Evolutionary conservation across 129 eudicot genomes (phyloP).

Genomic region (Escallonia rubra): DNA sequence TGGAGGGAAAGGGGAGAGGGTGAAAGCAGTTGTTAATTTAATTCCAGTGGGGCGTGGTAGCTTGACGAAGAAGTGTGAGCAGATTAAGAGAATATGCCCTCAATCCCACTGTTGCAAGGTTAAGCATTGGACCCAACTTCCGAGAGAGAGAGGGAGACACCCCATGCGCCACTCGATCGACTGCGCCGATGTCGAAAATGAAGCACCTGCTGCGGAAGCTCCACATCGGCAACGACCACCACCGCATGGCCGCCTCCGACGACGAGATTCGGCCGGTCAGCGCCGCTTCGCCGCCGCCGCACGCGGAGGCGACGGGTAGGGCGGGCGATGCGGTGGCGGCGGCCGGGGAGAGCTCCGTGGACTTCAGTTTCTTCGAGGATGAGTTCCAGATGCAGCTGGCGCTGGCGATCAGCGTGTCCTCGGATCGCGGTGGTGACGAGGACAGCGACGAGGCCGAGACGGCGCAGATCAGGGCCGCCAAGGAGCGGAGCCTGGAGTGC

Average conservation of each 20-base stretch:
- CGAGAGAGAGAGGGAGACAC: neutral
- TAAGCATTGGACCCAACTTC: neutral
- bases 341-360: conserved; percentile 14
- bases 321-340: conserved; percentile 12
- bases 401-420: conserved; percentile 73
- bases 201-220: conserved; percentile 81
- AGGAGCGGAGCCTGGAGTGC: conserved; percentile 70
- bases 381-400: conserved; percentile 94
- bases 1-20: conserved; percentile 29
- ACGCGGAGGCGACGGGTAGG: conserved; percentile 6
- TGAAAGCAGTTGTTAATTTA: conserved; percentile 15
- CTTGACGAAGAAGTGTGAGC: conserved; percentile 45
- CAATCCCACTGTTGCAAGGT: neutral
- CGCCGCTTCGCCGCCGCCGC: conserved; percentile 26
- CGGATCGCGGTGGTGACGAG: conserved; percentile 43
- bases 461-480: conserved; percentile 80
- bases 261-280: conserved; percentile 7
- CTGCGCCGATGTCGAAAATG: conserved; percentile 60
- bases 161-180: conserved; percentile 35
- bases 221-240: conserved; percentile 73
- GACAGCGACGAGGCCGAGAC: conserved; percentile 55
- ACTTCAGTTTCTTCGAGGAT: conserved; percentile 74
- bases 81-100: conserved; percentile 12
- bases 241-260: conserved; percentile 19
- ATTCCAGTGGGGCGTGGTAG: conserved; percentile 28